Percentiles rank a stretch among this genome's conserved stretches.
These are phyloP conservation scores for Vaccinium darrowii DNA, from an alignment of 148 eudicot species.

Conservation along the genomic window DNA sequence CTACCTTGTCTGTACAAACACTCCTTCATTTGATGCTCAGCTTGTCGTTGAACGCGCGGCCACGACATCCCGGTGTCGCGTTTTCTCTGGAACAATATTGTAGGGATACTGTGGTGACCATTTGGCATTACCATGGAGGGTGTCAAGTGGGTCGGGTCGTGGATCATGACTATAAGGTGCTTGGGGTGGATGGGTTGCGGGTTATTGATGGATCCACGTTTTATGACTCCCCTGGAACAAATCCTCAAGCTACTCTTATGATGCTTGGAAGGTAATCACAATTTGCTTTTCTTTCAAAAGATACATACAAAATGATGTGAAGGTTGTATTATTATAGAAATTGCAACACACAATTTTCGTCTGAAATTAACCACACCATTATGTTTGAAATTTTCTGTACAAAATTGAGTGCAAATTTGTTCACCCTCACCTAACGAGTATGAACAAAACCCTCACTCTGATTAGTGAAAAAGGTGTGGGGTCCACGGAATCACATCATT, in stretches of 20 bases:
- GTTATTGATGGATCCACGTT: slow-evolving; percentile 66
- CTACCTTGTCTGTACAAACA: slow-evolving; percentile 29
- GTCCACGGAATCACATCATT: too few relatives aligned
- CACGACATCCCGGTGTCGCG: slow-evolving; percentile 23
- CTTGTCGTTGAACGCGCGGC: slow-evolving; percentile 34
- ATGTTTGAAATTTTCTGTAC: neutral
- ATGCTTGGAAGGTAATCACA: slow-evolving; percentile 76
- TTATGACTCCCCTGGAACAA: slow-evolving; percentile 52
- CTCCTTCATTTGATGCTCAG: slow-evolving; percentile 34
- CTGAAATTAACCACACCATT: neutral
- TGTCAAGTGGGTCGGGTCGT: slow-evolving; percentile 55
- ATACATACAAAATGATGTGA: neutral
- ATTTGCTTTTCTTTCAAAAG: neutral
- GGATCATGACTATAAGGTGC: slow-evolving; percentile 49
- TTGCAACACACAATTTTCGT: neutral
- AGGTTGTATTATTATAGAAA: neutral
- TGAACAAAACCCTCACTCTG: too few relatives aligned
- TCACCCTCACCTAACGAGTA: too few relatives aligned
- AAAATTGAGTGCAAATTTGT: too few relatives aligned
- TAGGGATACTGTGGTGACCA: slow-evolving; percentile 61
- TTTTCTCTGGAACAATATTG: slow-evolving; percentile 49
- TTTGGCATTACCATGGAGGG: slow-evolving; percentile 75
- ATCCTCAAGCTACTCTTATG: slow-evolving; percentile 74
- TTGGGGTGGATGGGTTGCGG: slow-evolving; percentile 48
- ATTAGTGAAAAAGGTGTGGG: too few relatives aligned